Evolutionary conservation across 2,329 filamentous ascomycete genomes (phyloP), one percentile per base, ranked within the genome.

Genomic region (Phaeosphaeria sp.): DNA sequence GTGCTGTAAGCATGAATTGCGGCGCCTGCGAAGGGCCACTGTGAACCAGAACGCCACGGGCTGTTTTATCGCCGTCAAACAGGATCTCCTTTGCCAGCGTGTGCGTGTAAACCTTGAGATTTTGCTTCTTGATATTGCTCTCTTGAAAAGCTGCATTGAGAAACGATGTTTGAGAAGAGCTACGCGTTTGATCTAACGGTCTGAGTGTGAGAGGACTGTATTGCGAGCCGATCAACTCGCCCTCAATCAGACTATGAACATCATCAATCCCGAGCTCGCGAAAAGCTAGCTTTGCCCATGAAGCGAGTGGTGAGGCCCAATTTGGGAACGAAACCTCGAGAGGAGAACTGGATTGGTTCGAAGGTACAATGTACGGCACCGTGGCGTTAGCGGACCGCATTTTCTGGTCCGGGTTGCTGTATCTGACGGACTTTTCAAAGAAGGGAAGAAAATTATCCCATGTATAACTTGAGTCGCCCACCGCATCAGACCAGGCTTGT

Each of bases 21-120:
- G 36, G 36, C 15, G 36, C 36, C 15, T 39, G 36, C 2, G 15
- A 6, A 30, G 15, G 13, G 20, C 47, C 30, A 11, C 11, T 22
- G 11, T 13, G 18, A 24, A 22, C 47, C 6, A 24, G 1, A 15
- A 39, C 30, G 11, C 77, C 27, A 80, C 75, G 62, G 17, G 36
- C 49, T 11, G 48, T 44, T 21, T 43, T 43, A 21, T 43, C 55
- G 2, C 27, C 44, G 45, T 76, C 55, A 57, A 80, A 79, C 1
- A 79, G 25, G 30, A 80, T 72, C 51, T 72, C 72, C 46, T 71
- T 68, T 0, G 71, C 77, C 22, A 74, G 57, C 9, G 75, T 72
- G 15, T 60, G 60, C n/a, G 64, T 64, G 51, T 75, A 79, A 1
- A 78, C 63, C 3, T 47, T 55, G 22, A 64, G 42, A 33, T 55